Evolutionary conservation across 306 rosid species (phyloP), one percentile per base, ranked within the genome.

Genomic region (Lupinus albus): DNA sequence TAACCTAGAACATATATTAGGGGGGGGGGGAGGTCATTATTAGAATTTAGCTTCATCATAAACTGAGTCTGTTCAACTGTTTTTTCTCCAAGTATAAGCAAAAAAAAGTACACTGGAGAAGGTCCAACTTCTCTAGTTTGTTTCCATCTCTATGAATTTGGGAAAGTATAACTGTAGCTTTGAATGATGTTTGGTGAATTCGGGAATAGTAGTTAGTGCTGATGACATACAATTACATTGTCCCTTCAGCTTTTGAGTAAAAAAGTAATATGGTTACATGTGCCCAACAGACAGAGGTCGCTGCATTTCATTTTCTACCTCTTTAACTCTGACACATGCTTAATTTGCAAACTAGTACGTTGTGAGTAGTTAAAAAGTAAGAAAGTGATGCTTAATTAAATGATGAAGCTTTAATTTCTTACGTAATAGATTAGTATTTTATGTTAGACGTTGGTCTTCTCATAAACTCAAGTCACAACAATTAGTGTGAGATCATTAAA

Each of bases 221-320:
- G 47, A 45, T 68, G 53, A 39, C 10, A 48, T 8, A 13, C 78
- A 78, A 13, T 74, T 68, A 4, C 61, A 65, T 67, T 67, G 55
- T 42, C 15, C 74, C 17, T 75, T n/a, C n/a, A n/a, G n/a, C n/a
- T n/a, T n/a, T n/a, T n/a, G n/a, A n/a, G n/a, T n/a, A n/a, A n/a
- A 51, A 58, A 74, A 56, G 81, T 75, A 80, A 75, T 81, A 71
- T 84, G 81, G 30, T 8, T 62, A 18, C 85, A 78, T 72, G 79
- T 75, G 83, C 79, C 59, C 52, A 33, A 2, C 78, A 48, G 57
- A 18, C 48, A 68, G 76, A 8, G 12, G 57, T 68, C 69, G 63
- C 68, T 52, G 18, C 11, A 53, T 28, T 74, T 80, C 74, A 42
- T 1, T 42, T 80, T 76, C 72, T 14, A 45, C 77, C 82, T 44